These are phyloP conservation scores for Tothia fuscella DNA, from an alignment of 2,329 filamentous ascomycete genomes.

Conservation along the genomic window DNA sequence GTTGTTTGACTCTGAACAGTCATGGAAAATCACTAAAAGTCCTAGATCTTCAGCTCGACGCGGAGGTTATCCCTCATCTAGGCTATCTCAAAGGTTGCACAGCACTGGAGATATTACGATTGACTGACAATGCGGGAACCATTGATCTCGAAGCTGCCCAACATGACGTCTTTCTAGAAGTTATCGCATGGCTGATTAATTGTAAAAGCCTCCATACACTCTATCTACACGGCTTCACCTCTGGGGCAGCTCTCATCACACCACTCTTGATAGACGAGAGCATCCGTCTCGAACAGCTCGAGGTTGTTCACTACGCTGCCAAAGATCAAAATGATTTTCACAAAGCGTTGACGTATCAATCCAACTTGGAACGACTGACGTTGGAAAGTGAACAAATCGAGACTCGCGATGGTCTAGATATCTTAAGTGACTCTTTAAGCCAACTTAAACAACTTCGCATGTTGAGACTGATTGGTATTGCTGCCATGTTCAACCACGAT, in stretches of 20 bases:
- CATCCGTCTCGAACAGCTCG: constrained; percentile 36
- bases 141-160: constrained; percentile 39
- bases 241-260: constrained; percentile 40
- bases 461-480: constrained; percentile 41
- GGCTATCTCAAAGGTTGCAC: constrained; percentile 38
- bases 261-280: constrained; percentile 35
- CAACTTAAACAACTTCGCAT: constrained; percentile 39
- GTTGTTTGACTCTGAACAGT: constrained; percentile 40
- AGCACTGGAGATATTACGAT: constrained; percentile 35
- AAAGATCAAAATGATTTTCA: constrained; percentile 42
- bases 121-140: constrained; percentile 34
- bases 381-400: constrained; percentile 37
- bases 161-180: constrained; percentile 39
- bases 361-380: constrained; percentile 32
- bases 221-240: constrained; percentile 37
- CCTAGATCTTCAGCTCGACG: constrained; percentile 39
- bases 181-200: constrained; percentile 42
- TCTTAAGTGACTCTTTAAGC: constrained; percentile 39
- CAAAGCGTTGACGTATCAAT: constrained; percentile 38
- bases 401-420: constrained; percentile 36
- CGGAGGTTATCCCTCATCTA: constrained; percentile 37
- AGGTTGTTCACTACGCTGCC: constrained; percentile 37
- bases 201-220: constrained; percentile 41
- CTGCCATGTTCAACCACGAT: constrained; percentile 33
- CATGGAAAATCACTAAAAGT: constrained; percentile 44